Percentiles rank a stretch among this genome's conserved stretches.
Evolutionary conservation across 306 rosid species (phyloP).

Genomic region (Quercus berberidifolia): DNA sequence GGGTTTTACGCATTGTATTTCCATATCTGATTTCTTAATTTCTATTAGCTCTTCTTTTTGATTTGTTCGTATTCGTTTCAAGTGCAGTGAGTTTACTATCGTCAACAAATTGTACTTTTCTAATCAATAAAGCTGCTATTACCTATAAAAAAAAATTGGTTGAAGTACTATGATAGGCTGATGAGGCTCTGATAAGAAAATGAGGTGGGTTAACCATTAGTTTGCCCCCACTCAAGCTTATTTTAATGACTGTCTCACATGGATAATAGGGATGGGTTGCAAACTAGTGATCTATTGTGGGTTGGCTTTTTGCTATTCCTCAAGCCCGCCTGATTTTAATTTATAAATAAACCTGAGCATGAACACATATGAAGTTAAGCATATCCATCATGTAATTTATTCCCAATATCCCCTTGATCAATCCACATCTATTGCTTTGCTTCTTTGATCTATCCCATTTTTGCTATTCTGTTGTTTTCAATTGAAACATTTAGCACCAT

Average conservation of each 20-base stretch:
- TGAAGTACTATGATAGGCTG: background rate
- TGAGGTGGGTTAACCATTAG: background rate
- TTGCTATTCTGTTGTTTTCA: background rate
- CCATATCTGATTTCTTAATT: too few relatives aligned
- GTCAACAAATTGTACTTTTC: too few relatives aligned
- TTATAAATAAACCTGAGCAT: background rate
- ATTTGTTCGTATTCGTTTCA: too few relatives aligned
- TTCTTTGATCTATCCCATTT: background rate
- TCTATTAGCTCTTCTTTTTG: too few relatives aligned
- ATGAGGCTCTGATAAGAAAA: background rate
- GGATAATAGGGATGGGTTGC: background rate
- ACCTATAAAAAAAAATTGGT: background rate
- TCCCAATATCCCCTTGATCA: background rate
- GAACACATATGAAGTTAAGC: background rate
- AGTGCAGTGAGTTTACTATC: too few relatives aligned
- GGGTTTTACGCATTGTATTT: too few relatives aligned
- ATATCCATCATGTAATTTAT: background rate
- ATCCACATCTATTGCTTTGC: background rate
- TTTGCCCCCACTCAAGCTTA: background rate
- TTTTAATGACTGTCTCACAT: background rate
- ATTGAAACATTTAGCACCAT: background rate
- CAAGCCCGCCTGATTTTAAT: background rate
- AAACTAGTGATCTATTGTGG: background rate
- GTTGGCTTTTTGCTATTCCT: background rate
- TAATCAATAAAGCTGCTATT: too few relatives aligned